Conservation (phyloP, 2,329 filamentous ascomycete genomes). For the Magnaporthiopsis poae region DNA sequence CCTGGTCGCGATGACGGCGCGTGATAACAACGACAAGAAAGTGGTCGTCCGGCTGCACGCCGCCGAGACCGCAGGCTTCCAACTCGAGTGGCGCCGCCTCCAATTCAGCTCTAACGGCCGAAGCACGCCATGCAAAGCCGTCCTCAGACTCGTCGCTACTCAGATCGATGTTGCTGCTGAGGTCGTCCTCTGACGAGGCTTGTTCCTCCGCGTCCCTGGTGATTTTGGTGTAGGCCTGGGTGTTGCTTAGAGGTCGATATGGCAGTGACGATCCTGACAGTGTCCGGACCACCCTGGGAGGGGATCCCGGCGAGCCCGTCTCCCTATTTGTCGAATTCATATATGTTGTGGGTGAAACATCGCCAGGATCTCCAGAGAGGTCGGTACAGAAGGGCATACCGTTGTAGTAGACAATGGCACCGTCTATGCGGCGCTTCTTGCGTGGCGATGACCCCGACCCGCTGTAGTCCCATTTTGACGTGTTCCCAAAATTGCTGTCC, state of each 20-base stretch:
- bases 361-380: conserved; percentile 54
- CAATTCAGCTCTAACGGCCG: not conserved
- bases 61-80: conserved; percentile 49
- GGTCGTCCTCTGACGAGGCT: conserved; percentile 20
- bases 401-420: conserved; percentile 75
- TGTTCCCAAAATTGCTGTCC: conserved; percentile 36
- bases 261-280: conserved; percentile 42
- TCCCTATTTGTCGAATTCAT: conserved; percentile 36
- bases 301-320: conserved; percentile 10
- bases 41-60: conserved; percentile 53
- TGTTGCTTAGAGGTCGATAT: conserved; percentile 40
- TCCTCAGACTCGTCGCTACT: conserved; percentile 12
- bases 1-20: conserved; percentile 26
- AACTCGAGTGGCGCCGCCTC: conserved; percentile 19
- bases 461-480: conserved; percentile 37
- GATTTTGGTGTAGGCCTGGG: conserved; percentile 4
- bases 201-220: conserved; percentile 15
- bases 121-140: conserved; percentile 33
- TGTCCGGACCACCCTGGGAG: conserved; percentile 26
- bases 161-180: conserved; percentile 27
- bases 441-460: conserved; percentile 38
- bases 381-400: conserved; percentile 74
- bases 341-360: conserved; percentile 37
- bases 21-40: conserved; percentile 49
- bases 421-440: conserved; percentile 51